These are phyloP conservation scores for Pseudozyma pruni DNA, from an alignment of 1,284 basidiomycete species.

Conservation along the genomic window DNA sequence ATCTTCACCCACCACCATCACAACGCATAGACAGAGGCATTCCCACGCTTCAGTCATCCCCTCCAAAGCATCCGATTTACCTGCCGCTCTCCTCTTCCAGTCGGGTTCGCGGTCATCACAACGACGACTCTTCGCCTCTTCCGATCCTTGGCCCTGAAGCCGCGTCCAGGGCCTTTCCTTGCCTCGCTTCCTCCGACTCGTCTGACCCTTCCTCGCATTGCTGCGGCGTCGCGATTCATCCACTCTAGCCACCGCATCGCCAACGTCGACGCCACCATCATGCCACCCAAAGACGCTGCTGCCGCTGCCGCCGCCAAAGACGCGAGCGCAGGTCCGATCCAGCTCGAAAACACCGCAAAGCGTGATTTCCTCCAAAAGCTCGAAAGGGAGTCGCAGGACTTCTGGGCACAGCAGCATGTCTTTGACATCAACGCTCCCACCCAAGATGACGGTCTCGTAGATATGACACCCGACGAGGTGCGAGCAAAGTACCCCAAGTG, in stretches of 20 bases:
- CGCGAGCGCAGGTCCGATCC: constrained; percentile 60
- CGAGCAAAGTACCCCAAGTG: constrained; percentile 85
- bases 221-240: neutral
- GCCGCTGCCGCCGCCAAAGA: constrained; percentile 29
- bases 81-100: constrained; percentile 1
- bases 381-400: constrained; percentile 83
- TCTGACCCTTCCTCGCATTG: too few species aligned
- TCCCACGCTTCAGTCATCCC: constrained; percentile 7
- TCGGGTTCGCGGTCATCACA: constrained; percentile 20
- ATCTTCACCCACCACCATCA: neutral
- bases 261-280: constrained; percentile 19
- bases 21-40: constrained; percentile 11
- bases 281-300: constrained; percentile 50
- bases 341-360: constrained; percentile 78
- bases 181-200: neutral
- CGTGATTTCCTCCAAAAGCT: constrained; percentile 85
- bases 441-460: constrained; percentile 49
- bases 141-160: constrained; percentile 47
- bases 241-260: neutral
- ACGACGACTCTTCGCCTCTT: constrained; percentile 40
- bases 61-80: neutral
- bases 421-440: constrained; percentile 87
- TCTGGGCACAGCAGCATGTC: constrained; percentile 74
- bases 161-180: constrained; percentile 26
- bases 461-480: constrained; percentile 66